phyloP scores from a whole-genome alignment of 768 basidiomycete species.

The Lactarius hengduanensis region DNA sequence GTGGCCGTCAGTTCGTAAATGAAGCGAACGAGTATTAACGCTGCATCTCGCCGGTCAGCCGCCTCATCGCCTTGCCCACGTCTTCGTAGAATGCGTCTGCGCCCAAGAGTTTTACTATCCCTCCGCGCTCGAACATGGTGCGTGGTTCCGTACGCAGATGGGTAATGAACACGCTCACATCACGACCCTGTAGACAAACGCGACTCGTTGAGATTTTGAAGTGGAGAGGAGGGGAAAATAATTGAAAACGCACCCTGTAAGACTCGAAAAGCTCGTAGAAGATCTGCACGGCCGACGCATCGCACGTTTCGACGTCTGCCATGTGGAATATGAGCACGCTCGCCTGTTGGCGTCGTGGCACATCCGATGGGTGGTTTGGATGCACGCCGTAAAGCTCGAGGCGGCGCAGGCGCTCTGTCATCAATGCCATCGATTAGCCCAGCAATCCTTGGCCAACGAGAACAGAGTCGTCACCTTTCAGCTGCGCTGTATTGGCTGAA shows the following conservation, averaged over 20 bases:
- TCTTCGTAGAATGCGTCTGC: conserved; percentile 46
- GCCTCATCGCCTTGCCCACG: conserved; percentile 43
- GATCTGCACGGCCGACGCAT: conserved; percentile 91
- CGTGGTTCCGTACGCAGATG: conserved; percentile 43
- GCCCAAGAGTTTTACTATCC: conserved; percentile 45
- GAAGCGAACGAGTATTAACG: neutral
- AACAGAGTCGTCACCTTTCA: conserved; percentile 62
- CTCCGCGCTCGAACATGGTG: conserved; percentile 44
- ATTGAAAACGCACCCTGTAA: conserved; percentile 56
- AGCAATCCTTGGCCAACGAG: conserved; percentile 1
- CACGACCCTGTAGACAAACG: conserved; percentile 39
- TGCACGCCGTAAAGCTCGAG: conserved; percentile 86
- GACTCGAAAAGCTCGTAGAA: conserved; percentile 76
- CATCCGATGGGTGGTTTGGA: conserved; percentile 85
- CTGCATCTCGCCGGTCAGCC: conserved; percentile 33
- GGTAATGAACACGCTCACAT: conserved; percentile 46
- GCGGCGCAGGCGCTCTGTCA: conserved; percentile 68
- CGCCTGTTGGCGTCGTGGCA: conserved; percentile 71
- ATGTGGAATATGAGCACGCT: conserved; percentile 87
- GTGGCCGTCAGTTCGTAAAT: neutral
- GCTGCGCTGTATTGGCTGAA: conserved; percentile 88
- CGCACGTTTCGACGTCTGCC: conserved; percentile 86
- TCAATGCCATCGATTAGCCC: neutral
- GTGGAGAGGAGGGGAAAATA: neutral
- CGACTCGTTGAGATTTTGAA: neutral